Percentiles rank a stretch among this genome's conserved stretches.
Conservation (phyloP, 2,329 filamentous ascomycete species). For the Hymenoscyphus fraxineus region DNA sequence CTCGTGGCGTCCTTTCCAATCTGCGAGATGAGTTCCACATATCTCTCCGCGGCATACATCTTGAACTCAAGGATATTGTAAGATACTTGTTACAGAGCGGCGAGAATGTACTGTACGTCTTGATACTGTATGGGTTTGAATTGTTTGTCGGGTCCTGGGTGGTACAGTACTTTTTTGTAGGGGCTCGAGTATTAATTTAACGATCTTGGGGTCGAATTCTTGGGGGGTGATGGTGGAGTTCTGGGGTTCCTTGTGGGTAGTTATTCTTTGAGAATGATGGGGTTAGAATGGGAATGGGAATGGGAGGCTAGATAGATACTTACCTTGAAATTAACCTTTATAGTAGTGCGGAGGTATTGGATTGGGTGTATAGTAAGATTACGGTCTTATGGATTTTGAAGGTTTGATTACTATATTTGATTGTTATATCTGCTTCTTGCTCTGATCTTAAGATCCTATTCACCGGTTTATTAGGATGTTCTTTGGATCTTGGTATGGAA, state of each 20-base stretch:
- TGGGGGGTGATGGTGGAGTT: neutral
- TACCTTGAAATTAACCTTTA: neutral
- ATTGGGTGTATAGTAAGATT: neutral
- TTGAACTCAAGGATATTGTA: too few relatives aligned
- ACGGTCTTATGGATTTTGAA: neutral
- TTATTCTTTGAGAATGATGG: neutral
- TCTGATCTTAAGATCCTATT: neutral
- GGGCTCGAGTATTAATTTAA: constrained; percentile 12
- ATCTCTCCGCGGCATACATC: too few relatives aligned
- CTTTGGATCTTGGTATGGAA: neutral
- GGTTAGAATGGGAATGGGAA: neutral
- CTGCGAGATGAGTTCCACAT: too few relatives aligned
- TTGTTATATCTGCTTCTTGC: neutral
- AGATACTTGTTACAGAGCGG: too few relatives aligned
- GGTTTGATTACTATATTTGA: neutral
- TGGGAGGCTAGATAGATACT: neutral
- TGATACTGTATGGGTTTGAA: too few relatives aligned
- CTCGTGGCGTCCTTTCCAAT: too few relatives aligned
- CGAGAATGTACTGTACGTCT: too few relatives aligned
- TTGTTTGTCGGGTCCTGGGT: neutral
- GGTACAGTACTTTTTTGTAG: neutral
- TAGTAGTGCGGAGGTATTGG: neutral
- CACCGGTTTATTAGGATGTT: neutral
- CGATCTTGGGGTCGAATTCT: constrained; percentile 14
- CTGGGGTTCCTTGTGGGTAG: neutral